Evolutionary conservation across 345 rosid species (phyloP).

Genomic region (Psidium friedrichsthalianum): DNA sequence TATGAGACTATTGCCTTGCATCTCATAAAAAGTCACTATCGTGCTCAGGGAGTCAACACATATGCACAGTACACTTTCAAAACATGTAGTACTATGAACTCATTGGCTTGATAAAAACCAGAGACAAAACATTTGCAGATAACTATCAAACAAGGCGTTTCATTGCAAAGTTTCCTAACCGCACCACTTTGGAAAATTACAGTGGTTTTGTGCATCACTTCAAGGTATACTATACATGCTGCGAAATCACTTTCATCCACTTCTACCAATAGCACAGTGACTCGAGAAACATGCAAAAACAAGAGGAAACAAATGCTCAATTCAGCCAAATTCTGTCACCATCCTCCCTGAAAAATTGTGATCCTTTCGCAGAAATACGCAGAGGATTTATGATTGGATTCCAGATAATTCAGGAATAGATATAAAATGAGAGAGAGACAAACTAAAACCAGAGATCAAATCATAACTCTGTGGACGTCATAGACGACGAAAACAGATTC

Average conservation of each 20-base stretch:
- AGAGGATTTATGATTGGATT: background rate
- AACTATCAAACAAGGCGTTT: background rate
- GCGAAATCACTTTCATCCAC: too few relatives aligned
- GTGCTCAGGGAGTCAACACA: too few relatives aligned
- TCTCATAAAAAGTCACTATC: too few relatives aligned
- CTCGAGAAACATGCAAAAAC: background rate
- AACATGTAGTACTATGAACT: background rate
- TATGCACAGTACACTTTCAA: too few relatives aligned
- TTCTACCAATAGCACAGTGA: background rate
- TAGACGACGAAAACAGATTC: background rate
- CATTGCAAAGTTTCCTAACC: background rate
- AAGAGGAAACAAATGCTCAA: background rate
- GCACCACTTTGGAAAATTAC: background rate
- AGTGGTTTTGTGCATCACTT: background rate
- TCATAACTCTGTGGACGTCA: background rate
- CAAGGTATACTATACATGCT: too few relatives aligned
- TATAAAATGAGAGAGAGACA: background rate
- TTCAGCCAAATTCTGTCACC: background rate
- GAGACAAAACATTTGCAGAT: background rate
- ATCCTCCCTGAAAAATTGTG: background rate
- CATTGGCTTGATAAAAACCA: background rate
- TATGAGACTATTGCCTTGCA: too few relatives aligned
- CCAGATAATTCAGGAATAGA: background rate
- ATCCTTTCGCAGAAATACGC: background rate
- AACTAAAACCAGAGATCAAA: background rate